Conservation (phyloP, 495 filamentous ascomycete species). For the Penicillium desertorum region DNA sequence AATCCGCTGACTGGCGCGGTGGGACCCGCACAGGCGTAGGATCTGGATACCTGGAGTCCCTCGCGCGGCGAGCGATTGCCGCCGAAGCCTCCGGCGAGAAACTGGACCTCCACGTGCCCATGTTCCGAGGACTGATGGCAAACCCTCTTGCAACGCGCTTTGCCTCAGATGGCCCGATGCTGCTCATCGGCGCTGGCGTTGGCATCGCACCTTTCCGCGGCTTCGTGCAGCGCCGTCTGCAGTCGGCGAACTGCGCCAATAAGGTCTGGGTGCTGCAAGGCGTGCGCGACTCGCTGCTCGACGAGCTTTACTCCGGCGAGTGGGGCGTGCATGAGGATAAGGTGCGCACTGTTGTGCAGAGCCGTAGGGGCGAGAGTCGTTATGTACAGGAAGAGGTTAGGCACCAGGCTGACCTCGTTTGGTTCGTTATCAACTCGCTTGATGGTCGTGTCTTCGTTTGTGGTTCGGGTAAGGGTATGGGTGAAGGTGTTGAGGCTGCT, state of each 20-base stretch:
- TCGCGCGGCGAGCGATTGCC: slow-evolving; percentile 67
- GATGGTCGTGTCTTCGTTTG: slow-evolving; percentile 96
- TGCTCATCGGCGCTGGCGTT: slow-evolving; percentile 93
- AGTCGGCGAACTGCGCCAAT: slow-evolving; percentile 96
- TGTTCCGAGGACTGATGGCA: slow-evolving; percentile 99
- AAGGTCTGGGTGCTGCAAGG: slow-evolving; percentile 99
- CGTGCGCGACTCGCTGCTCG: slow-evolving; percentile 85
- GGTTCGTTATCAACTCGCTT: slow-evolving; percentile 90
- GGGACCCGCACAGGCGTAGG: slow-evolving; percentile 68
- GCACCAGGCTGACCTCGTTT: slow-evolving; percentile 89
- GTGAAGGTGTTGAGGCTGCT: slow-evolving; percentile 87
- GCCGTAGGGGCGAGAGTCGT: slow-evolving; percentile 69
- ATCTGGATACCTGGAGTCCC: slow-evolving; percentile 81
- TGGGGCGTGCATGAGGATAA: slow-evolving; percentile 92
- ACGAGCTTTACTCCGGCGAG: slow-evolving; percentile 94
- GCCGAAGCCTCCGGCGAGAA: slow-evolving; percentile 53
- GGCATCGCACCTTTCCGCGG: slow-evolving; percentile 96
- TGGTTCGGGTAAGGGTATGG: slow-evolving; percentile 92
- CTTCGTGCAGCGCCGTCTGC: slow-evolving; percentile 91
- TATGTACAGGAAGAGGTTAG: slow-evolving; percentile 88
- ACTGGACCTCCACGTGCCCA: slow-evolving; percentile 74
- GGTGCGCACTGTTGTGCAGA: slow-evolving; percentile 92
- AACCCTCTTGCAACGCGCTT: slow-evolving; percentile 93
- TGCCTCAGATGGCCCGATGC: slow-evolving; percentile 89
- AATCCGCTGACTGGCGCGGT: slow-evolving; percentile 74